A percentile compares a stretch with the other conserved stretches of the same genome.
Evolutionary conservation across 2,329 filamentous ascomycete genomes (phyloP).

Genomic region (Alternaria dauci): DNA sequence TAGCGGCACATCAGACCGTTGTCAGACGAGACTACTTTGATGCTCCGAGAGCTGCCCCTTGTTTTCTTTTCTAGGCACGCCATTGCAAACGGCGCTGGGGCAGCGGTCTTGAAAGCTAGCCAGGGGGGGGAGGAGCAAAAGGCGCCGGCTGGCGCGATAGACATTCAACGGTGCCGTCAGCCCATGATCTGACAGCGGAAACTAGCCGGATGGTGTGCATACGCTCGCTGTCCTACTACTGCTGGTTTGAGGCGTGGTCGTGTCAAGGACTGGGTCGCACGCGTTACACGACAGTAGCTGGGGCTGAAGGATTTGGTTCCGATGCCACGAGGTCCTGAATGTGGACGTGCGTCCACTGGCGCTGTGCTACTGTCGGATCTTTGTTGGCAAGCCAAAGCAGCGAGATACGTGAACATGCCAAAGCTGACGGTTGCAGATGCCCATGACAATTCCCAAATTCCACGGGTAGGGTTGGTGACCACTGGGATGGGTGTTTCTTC

Average conservation of each 20-base stretch:
- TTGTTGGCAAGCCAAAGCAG: constrained; percentile 10
- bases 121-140: constrained; percentile 24
- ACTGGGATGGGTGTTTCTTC: background rate
- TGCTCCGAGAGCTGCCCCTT: constrained; percentile 9
- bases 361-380: constrained; percentile 14
- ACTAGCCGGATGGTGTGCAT: constrained; percentile 42
- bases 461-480: constrained; percentile 1
- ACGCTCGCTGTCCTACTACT: constrained; percentile 25
- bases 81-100: constrained; percentile 21
- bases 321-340: constrained; percentile 20
- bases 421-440: background rate
- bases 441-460: background rate
- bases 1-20: constrained; percentile 37
- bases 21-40: constrained; percentile 29
- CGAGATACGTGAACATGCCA: background rate
- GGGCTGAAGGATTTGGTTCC: constrained; percentile 25
- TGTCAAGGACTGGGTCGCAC: constrained; percentile 21
- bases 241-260: constrained; percentile 39
- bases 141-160: constrained; percentile 29
- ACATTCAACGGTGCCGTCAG: constrained; percentile 32
- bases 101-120: constrained; percentile 25
- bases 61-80: constrained; percentile 24
- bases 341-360: constrained; percentile 8
- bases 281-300: constrained; percentile 43
- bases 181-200: constrained; percentile 45